Conservation (phyloP, 2,329 filamentous ascomycete species). For the Ploettnerulaceae sp. region DNA sequence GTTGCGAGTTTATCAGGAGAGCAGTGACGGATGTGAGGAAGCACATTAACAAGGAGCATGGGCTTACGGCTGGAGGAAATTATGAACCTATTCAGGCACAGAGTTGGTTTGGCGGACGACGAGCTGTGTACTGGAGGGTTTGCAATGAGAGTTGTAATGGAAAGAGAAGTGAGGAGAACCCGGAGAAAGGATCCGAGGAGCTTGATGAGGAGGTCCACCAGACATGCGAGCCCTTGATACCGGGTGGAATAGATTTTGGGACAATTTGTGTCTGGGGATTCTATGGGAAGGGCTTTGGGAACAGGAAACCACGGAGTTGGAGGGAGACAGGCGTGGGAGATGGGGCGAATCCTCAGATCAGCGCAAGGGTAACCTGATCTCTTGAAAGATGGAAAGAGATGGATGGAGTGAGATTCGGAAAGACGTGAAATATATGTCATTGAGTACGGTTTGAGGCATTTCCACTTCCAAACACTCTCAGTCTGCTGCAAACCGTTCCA, state of each 20-base stretch:
- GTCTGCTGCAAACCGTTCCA: no score
- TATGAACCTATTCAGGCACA: slow-evolving; percentile 20
- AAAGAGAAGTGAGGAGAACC: neutral
- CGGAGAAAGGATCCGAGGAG: neutral
- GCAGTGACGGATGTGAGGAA: slow-evolving; percentile 23
- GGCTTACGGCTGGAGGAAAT: slow-evolving; percentile 9
- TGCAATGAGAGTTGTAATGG: neutral
- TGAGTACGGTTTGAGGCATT: no score
- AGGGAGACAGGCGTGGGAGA: no score
- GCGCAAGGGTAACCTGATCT: no score
- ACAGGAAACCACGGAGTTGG: slow-evolving; percentile 14
- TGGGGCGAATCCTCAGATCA: no score
- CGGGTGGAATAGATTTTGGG: no score
- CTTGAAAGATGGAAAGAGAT: no score
- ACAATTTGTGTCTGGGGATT: slow-evolving; percentile 16
- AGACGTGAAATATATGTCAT: no score
- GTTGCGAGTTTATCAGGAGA: slow-evolving; percentile 18
- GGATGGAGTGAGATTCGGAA: no score
- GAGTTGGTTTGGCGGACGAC: slow-evolving; percentile 21
- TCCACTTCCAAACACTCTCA: no score
- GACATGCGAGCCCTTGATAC: neutral
- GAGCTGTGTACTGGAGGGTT: slow-evolving; percentile 20
- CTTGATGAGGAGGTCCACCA: neutral
- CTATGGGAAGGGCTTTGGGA: slow-evolving; percentile 15
- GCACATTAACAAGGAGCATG: slow-evolving; percentile 21